Conservation (phyloP, 768 basidiomycete species). For the Gloeostereum incarnatum region DNA sequence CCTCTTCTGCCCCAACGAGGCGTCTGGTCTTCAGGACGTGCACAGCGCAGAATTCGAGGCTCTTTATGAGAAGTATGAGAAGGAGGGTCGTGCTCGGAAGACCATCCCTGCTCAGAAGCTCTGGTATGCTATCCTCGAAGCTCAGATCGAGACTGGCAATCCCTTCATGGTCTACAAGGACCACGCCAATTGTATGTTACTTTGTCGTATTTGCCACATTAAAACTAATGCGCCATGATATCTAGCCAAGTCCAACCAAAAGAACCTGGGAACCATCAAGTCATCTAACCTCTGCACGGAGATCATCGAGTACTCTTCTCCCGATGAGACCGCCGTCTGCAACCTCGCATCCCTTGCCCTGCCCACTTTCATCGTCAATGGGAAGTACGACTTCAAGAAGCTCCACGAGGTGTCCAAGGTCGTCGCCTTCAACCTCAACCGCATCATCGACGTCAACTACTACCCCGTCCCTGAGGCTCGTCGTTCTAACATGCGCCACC, state of each 20-base stretch:
- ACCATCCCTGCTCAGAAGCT: conserved; percentile 91
- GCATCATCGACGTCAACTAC: conserved; percentile 91
- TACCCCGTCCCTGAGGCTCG: conserved; percentile 91
- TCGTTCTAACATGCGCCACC: conserved; percentile 92
- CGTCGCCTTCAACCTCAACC: conserved; percentile 88
- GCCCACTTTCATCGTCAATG: conserved; percentile 80
- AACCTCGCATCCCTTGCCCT: conserved; percentile 96
- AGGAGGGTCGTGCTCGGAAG: conserved; percentile 79
- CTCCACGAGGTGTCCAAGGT: conserved; percentile 92
- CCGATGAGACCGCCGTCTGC: conserved; percentile 97
- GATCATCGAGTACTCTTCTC: conserved; percentile 96
- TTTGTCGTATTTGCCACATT: neutral
- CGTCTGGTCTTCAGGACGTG: conserved; percentile 81
- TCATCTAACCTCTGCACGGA: conserved; percentile 99
- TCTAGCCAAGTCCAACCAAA: conserved; percentile 92
- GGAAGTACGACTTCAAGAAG: conserved; percentile 88
- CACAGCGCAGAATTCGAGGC: conserved; percentile 86
- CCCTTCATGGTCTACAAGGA: conserved; percentile 99
- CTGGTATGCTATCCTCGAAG: conserved; percentile 95
- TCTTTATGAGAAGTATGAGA: conserved; percentile 81
- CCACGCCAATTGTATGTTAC: conserved; percentile 70
- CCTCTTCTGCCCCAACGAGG: conserved; percentile 96
- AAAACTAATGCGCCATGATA: conserved; percentile 1
- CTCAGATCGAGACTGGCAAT: conserved; percentile 97
- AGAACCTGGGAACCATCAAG: conserved; percentile 98